A percentile compares a stretch with the other conserved stretches of the same genome.
Evolutionary conservation across 148 eudicot species (phyloP).

Genomic region (Selenicereus undatus): DNA sequence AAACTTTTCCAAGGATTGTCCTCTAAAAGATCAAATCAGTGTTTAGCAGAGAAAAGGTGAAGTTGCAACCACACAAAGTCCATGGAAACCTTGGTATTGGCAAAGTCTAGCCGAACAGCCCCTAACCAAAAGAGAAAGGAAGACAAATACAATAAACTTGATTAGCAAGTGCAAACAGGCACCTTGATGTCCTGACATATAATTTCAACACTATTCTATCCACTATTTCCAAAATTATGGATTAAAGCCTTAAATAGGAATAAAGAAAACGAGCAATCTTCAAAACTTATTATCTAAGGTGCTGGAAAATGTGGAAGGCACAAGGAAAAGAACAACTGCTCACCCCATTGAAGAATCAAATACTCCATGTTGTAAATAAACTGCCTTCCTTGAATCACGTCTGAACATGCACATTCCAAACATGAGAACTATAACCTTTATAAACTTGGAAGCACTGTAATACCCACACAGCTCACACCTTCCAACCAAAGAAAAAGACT

Average conservation of each 20-base stretch:
- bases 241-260: neutral
- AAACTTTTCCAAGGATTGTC: too few species aligned
- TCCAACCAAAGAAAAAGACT: neutral
- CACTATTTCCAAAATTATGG: neutral
- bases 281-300: neutral
- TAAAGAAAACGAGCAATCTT: neutral
- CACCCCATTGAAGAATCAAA: constrained; percentile 99
- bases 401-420: constrained; percentile 36
- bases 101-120: too few species aligned
- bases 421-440: neutral
- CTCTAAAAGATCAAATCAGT: too few species aligned
- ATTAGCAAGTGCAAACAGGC: neutral
- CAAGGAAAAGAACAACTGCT: constrained; percentile 16
- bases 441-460: neutral
- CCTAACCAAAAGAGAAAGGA: too few species aligned
- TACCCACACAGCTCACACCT: neutral
- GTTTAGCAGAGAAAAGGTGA: too few species aligned
- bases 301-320: neutral
- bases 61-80: too few species aligned
- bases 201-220: neutral
- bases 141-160: too few species aligned
- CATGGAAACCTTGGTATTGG: too few species aligned
- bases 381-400: constrained; percentile 86
- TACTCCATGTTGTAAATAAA: constrained; percentile 92
- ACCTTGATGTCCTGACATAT: neutral